Evolutionary conservation across 1,139 yeast species (phyloP).

Genomic region (Candida sp.): DNA sequence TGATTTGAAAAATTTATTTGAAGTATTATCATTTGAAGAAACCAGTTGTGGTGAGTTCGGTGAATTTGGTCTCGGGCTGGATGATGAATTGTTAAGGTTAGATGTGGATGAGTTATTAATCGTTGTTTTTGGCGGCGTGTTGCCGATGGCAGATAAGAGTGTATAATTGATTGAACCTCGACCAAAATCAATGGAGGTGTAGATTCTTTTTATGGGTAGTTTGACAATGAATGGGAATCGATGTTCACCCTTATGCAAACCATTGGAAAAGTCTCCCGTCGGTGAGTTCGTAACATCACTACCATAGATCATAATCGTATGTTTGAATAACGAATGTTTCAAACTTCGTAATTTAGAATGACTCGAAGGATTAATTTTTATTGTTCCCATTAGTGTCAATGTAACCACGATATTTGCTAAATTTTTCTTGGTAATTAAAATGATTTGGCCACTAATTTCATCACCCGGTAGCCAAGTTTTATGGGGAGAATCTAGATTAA

Average conservation of each 20-base stretch:
- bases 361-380: slow-evolving; percentile 51
- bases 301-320: slow-evolving; percentile 68
- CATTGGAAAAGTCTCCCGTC: slow-evolving; percentile 28
- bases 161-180: slow-evolving; percentile 76
- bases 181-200: slow-evolving; percentile 79
- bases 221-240: slow-evolving; percentile 81
- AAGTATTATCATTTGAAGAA: slow-evolving; percentile 5
- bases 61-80: slow-evolving; percentile 7
- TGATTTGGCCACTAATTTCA: slow-evolving; percentile 61
- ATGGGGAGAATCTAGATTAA: slow-evolving; percentile 71
- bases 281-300: slow-evolving; percentile 14
- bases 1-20: slow-evolving; percentile 15
- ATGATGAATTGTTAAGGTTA: slow-evolving; percentile 8
- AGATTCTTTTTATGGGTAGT: slow-evolving; percentile 67
- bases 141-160: slow-evolving; percentile 55
- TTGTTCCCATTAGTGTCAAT: slow-evolving; percentile 52
- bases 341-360: slow-evolving; percentile 51
- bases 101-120: slow-evolving; percentile 6
- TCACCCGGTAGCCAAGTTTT: slow-evolving; percentile 67
- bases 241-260: slow-evolving; percentile 78
- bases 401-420: slow-evolving; percentile 52
- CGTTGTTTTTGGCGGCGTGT: slow-evolving; percentile 11
- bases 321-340: slow-evolving; percentile 57
- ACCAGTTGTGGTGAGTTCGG: slow-evolving; percentile 4
- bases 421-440: slow-evolving; percentile 53